phyloP scores from a whole-genome alignment of 306 rosid species.

The Castanopsis chinensis region DNA sequence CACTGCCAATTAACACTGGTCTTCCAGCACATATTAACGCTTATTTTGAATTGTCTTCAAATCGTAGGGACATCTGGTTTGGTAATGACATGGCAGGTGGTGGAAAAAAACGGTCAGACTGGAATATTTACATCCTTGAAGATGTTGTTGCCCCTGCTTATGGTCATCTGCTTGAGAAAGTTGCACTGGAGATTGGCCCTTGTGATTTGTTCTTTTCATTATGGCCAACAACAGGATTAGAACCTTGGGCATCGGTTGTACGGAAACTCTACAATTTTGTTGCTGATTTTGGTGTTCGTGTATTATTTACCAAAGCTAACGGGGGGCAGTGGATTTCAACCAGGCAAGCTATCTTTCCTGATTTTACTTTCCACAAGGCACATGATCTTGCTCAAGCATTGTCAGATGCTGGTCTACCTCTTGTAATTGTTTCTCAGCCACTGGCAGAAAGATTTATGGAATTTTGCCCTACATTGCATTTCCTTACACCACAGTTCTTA shows the following conservation, averaged over 20 bases:
- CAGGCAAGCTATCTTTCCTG: conserved; percentile 91
- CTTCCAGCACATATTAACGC: conserved; percentile 95
- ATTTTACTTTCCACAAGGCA: conserved; percentile 71
- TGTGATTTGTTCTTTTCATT: conserved; percentile 81
- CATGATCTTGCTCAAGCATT: conserved; percentile 65
- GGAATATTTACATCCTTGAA: conserved; percentile 94
- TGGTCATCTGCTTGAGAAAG: conserved; percentile 83
- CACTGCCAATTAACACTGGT: conserved; percentile 83
- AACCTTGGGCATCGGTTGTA: conserved; percentile 88
- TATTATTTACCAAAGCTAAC: conserved; percentile 82
- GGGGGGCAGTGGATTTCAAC: conserved; percentile 97
- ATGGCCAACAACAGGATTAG: conserved; percentile 81
- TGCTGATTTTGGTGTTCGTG: conserved; percentile 68
- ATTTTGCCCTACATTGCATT: conserved; percentile 81
- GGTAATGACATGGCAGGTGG: conserved; percentile 98
- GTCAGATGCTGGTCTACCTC: conserved; percentile 78
- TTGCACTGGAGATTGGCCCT: conserved; percentile 84
- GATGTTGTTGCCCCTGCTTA: conserved; percentile 95
- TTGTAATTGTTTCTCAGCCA: conserved; percentile 59
- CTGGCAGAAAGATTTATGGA: conserved; percentile 80
- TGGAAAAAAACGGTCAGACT: conserved; percentile 95
- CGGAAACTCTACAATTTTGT: conserved; percentile 68
- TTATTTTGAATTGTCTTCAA: conserved; percentile 93
- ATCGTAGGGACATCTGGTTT: conserved; percentile 98
- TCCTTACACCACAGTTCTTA: conserved; percentile 77